phyloP scores from a whole-genome alignment of 768 basidiomycete species.

The Wakefieldia striispora region DNA sequence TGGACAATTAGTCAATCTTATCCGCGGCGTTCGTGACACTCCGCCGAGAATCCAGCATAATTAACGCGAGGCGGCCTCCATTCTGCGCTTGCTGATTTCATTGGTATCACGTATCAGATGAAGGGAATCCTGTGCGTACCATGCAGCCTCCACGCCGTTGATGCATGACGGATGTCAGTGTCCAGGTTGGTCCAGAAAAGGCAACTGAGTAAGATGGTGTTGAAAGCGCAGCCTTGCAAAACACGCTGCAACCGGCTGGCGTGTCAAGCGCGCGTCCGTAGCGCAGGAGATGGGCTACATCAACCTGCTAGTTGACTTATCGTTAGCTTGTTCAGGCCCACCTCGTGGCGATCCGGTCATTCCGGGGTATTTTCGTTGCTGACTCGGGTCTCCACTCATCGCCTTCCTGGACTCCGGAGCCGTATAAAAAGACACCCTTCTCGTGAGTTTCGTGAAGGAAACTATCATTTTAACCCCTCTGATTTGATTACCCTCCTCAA shows the following conservation, averaged over 20 bases:
- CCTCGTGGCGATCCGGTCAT: slow-evolving; percentile 23
- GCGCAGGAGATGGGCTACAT: slow-evolving; percentile 12
- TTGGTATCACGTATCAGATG: background rate
- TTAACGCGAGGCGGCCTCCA: slow-evolving; percentile 3
- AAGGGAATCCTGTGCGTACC: slow-evolving; percentile 15
- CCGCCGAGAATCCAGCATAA: slow-evolving; percentile 9
- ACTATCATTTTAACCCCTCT: slow-evolving; percentile 12
- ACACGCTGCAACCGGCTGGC: slow-evolving; percentile 25
- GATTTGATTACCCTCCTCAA: slow-evolving; percentile 18
- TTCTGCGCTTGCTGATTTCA: slow-evolving; percentile 2
- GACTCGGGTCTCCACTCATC: slow-evolving; percentile 15
- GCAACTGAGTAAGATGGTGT: slow-evolving; percentile 25
- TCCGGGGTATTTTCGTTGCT: slow-evolving; percentile 15
- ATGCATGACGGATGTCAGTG: background rate
- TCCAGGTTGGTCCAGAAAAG: slow-evolving; percentile 22
- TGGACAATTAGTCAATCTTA: slow-evolving; percentile 19
- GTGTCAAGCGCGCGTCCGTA: slow-evolving; percentile 2
- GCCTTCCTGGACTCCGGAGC: slow-evolving; percentile 25
- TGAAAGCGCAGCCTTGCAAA: slow-evolving; percentile 15
- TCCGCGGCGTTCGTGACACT: slow-evolving; percentile 9
- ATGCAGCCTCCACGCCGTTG: slow-evolving; percentile 23
- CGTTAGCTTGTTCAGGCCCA: slow-evolving; percentile 1
- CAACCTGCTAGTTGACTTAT: background rate
- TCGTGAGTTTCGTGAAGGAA: slow-evolving; percentile 12
- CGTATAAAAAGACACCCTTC: slow-evolving; percentile 24